Evolutionary conservation across 129 eudicot genomes (phyloP), one percentile per base, ranked within the genome.

Genomic region (Gnaphalium uliginosum): DNA sequence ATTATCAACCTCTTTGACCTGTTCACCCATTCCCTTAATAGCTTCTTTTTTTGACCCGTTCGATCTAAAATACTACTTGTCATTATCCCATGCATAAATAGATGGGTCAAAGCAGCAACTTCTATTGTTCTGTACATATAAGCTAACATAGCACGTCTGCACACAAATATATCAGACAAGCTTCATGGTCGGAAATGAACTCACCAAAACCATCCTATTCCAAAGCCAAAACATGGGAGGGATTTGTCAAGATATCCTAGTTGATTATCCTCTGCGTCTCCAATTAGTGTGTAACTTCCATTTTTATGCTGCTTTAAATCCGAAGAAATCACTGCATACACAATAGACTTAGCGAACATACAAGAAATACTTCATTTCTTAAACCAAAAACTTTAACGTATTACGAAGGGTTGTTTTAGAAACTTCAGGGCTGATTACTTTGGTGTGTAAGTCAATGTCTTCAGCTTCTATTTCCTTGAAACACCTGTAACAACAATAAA

Each of bases 181-280:
- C 8, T 35, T 25, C 17, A 39, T 27, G 53, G 46, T 18, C 11
- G 10, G 24, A n/a, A 29, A 65, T 35, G 25, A 56, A 66, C 96
- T 79, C 74, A 92, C 96, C 87, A 92, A 69, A 85, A 92, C 97
- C 97, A 92, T 79, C 97, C 97, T 25, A 88, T 78, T 71, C 97
- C 97, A 78, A 89, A 92, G 43, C 96, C 97, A 82, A 82, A 92
- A 88, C 90, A 92, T 65, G 96, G 92, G 63, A 89, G 88, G 62
- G 90, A 92, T 79, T 85, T 81, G 79, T 92, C 97, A 53, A 83
- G 85, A 8, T 79, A 35, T 41, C 96, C 90, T 33, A 80, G 79
- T 72, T 73, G 90, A 60, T 81, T 79, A 75, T 79, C 85, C 74
- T 89, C 97, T 46, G 54, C 85, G 66, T 89, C 96, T 81, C 78